phyloP scores from a whole-genome alignment of 169 alveolate genomes.

The Besnoitia besnoiti region DNA sequence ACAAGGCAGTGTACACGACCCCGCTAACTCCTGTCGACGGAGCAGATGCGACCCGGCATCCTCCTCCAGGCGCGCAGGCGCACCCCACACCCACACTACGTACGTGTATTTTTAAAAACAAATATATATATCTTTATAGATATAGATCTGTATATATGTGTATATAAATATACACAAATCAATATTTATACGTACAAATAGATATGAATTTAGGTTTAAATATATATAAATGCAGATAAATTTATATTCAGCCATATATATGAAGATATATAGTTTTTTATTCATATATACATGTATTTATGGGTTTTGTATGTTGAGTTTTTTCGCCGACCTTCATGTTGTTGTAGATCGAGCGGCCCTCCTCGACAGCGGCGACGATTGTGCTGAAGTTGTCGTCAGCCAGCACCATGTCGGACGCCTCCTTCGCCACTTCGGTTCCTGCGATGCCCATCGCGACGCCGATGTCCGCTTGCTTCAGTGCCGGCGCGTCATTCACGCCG shows the following conservation, averaged over 20 bases:
- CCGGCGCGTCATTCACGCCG: constrained; percentile 99
- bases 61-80: not conserved
- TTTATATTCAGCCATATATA: not conserved
- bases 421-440: constrained; percentile 99
- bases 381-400: constrained; percentile 99
- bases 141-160: not conserved
- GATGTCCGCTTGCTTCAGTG: constrained; percentile 97
- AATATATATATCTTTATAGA: not conserved
- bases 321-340: constrained; percentile 94
- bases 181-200: not conserved
- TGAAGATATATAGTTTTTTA: not conserved
- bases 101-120: not conserved
- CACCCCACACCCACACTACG: not conserved
- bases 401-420: constrained; percentile 98
- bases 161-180: not conserved
- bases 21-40: too few species aligned
- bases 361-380: constrained; percentile 99
- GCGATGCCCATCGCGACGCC: constrained; percentile 99
- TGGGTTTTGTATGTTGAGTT: not conserved
- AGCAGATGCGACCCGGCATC: too few species aligned
- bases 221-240: not conserved
- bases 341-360: constrained; percentile 98
- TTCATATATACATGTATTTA: not conserved
- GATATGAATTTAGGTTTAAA: not conserved
- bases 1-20: too few species aligned